These are phyloP conservation scores for Rhynchospora tenuis DNA, from an alignment of 176 grass and related monocot species.

Conservation along the genomic window DNA sequence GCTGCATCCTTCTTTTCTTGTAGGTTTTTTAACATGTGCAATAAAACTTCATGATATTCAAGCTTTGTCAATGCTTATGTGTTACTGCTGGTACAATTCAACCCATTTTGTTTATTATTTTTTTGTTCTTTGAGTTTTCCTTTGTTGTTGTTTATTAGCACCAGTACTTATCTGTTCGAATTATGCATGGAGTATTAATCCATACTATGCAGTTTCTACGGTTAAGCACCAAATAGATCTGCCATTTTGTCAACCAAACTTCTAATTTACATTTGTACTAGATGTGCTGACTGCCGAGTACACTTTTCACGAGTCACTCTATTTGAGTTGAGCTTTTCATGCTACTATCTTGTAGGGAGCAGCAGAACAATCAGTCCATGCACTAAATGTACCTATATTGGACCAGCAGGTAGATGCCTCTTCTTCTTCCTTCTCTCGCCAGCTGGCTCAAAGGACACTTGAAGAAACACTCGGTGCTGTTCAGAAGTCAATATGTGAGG, in stretches of 20 bases:
- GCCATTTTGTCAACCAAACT: background rate
- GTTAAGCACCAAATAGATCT: background rate
- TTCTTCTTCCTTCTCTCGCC: constrained; percentile 96
- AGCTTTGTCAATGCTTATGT: background rate
- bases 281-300: background rate
- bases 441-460: constrained; percentile 85
- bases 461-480: constrained; percentile 84
- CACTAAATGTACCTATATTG: constrained; percentile 25
- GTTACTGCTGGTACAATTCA: background rate
- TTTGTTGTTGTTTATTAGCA: background rate
- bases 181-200: background rate
- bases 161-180: background rate
- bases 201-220: background rate
- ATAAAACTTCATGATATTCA: background rate
- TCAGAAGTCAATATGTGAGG: constrained; percentile 89
- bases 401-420: constrained; percentile 44
- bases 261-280: background rate
- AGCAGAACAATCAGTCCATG: constrained; percentile 24
- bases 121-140: background rate
- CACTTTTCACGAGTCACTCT: background rate
- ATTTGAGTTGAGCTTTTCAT: background rate
- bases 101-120: background rate
- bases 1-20: constrained; percentile 19
- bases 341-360: constrained; percentile 48
- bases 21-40: background rate